Evolutionary conservation across 2,329 filamentous ascomycete species (phyloP).

Genomic region (Penicillium olsonii): DNA sequence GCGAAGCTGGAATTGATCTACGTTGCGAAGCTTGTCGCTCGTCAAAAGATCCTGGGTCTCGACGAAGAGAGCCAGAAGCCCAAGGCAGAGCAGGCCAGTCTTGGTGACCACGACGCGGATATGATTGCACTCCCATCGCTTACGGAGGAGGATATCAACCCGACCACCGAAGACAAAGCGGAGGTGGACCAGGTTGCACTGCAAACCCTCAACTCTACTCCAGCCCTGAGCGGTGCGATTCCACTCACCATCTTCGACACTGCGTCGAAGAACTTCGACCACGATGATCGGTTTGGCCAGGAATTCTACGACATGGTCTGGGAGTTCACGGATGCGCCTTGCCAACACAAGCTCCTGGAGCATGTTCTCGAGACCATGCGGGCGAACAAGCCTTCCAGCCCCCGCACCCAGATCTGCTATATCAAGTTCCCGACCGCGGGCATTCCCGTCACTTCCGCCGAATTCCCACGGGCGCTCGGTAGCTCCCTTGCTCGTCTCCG

Average conservation of each 20-base stretch:
- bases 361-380: conserved; percentile 69
- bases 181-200: conserved; percentile 59
- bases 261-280: conserved; percentile 74
- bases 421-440: conserved; percentile 71
- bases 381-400: conserved; percentile 59
- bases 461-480: conserved; percentile 72
- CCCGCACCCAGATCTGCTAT: conserved; percentile 68
- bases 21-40: conserved; percentile 74
- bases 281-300: conserved; percentile 65
- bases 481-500: conserved; percentile 65
- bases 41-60: conserved; percentile 68
- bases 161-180: conserved; percentile 54
- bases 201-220: conserved; percentile 67
- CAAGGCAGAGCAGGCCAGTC: conserved; percentile 34
- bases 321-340: conserved; percentile 66
- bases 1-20: conserved; percentile 91
- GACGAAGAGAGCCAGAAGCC: conserved; percentile 48
- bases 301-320: conserved; percentile 80
- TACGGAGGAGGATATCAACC: conserved; percentile 63
- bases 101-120: conserved; percentile 54
- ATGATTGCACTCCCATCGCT: conserved; percentile 61
- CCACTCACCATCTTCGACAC: conserved; percentile 89
- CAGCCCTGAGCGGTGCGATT: conserved; percentile 88
- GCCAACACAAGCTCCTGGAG: conserved; percentile 66
- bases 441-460: conserved; percentile 62